These are phyloP conservation scores for Gnomoniopsis sp. DNA, from an alignment of 2,329 filamentous ascomycete species.

Conservation along the genomic window DNA sequence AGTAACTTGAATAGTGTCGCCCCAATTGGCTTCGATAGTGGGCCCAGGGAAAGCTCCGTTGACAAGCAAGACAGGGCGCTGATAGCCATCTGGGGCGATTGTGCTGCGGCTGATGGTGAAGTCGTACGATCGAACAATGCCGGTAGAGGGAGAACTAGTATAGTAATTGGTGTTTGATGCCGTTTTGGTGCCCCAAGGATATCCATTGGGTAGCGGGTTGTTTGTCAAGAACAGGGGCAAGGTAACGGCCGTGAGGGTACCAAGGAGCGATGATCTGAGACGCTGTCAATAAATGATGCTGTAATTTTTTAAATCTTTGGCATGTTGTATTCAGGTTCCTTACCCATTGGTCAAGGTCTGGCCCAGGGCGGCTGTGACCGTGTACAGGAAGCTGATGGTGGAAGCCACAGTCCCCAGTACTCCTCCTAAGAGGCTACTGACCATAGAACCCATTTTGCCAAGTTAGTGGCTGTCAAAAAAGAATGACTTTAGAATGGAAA, in stretches of 20 bases:
- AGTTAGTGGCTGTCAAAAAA: neutral
- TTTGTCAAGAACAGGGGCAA: conserved; percentile 43
- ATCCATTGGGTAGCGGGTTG: conserved; percentile 46
- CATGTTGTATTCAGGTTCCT: neutral
- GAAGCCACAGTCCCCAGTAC: conserved; percentile 1
- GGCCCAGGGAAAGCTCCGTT: conserved; percentile 67
- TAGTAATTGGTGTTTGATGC: conserved; percentile 47
- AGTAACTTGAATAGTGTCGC: conserved; percentile 60
- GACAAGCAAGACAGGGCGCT: conserved; percentile 53
- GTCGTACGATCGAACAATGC: conserved; percentile 53
- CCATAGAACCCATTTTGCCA: conserved; percentile 22
- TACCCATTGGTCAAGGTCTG: conserved; percentile 39
- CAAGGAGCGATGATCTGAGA: conserved; percentile 36
- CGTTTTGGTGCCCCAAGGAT: conserved; percentile 48
- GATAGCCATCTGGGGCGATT: conserved; percentile 55
- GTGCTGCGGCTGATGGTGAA: conserved; percentile 48
- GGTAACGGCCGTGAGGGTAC: conserved; percentile 34
- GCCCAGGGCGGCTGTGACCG: conserved; percentile 22
- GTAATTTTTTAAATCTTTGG: neutral
- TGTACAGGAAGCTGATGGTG: conserved; percentile 21
- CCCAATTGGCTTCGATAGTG: conserved; percentile 61
- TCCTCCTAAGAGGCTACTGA: conserved; percentile 16
- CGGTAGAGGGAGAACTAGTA: conserved; percentile 44
- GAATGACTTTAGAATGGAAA: neutral
- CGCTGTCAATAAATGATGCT: neutral